Percentiles rank a stretch among this genome's conserved stretches.
These are phyloP conservation scores for Moniliophthora roreri DNA, from an alignment of 1,284 basidiomycete species.

Conservation along the genomic window DNA sequence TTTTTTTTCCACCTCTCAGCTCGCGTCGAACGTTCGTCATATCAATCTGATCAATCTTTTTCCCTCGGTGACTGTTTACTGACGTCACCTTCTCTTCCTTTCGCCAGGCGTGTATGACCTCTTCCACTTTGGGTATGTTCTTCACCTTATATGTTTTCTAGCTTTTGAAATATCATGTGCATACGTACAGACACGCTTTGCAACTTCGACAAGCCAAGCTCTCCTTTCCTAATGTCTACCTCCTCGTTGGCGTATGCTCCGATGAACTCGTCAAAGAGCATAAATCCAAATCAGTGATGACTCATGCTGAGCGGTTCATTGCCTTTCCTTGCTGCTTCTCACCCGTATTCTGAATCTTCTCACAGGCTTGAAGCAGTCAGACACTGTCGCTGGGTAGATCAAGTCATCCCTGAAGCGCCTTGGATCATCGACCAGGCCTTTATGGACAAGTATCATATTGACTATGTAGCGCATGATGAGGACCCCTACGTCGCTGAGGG, in stretches of 20 bases:
- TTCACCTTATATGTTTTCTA: constrained; percentile 10
- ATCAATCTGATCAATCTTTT: constrained; percentile 15
- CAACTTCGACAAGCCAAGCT: constrained; percentile 95
- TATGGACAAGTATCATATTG: constrained; percentile 82
- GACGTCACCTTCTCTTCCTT: constrained; percentile 11
- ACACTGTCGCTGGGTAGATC: constrained; percentile 97
- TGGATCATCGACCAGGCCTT: constrained; percentile 90
- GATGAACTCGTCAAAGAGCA: constrained; percentile 77
- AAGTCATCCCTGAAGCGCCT: constrained; percentile 92
- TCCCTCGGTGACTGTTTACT: too few relatives aligned
- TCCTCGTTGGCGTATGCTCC: constrained; percentile 88
- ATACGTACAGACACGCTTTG: constrained; percentile 72
- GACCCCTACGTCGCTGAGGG: constrained; percentile 77
- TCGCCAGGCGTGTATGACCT: constrained; percentile 85
- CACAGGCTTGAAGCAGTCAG: constrained; percentile 79
- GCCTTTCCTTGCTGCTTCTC: not conserved
- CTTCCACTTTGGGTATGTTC: constrained; percentile 84
- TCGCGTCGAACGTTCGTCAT: not conserved
- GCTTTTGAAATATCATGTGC: constrained; percentile 5
- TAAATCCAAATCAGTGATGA: constrained; percentile 85
- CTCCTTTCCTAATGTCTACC: constrained; percentile 85
- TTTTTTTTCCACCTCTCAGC: not conserved
- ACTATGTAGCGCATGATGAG: constrained; percentile 97
- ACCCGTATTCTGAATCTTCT: constrained; percentile 8
- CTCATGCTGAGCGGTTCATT: constrained; percentile 77